Evolutionary conservation across 2,329 filamentous ascomycete species (phyloP).

Genomic region (Cercospora sp.): DNA sequence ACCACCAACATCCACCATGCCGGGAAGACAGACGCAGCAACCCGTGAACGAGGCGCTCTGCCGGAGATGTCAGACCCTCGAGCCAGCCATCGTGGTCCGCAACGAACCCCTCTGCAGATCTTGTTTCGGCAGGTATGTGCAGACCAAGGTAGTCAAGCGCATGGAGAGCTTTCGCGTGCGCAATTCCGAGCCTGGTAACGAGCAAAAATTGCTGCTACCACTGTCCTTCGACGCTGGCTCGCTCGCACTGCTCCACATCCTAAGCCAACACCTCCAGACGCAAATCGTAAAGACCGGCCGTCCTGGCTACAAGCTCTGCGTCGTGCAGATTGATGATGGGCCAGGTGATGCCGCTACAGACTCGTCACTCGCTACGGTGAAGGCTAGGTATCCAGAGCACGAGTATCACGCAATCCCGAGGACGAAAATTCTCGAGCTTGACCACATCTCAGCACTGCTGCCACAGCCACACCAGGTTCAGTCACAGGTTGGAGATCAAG

Average conservation of each 20-base stretch:
- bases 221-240: slow-evolving; percentile 84
- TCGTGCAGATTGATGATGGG: slow-evolving; percentile 49
- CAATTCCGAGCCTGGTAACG: slow-evolving; percentile 46
- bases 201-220: slow-evolving; percentile 67
- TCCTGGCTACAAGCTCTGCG: slow-evolving; percentile 66
- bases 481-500: neutral
- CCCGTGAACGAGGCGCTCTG: slow-evolving; percentile 45
- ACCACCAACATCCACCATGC: slow-evolving; percentile 26
- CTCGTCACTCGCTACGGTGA: slow-evolving; percentile 44
- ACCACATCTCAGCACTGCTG: slow-evolving; percentile 15
- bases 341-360: slow-evolving; percentile 19
- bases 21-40: slow-evolving; percentile 25
- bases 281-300: slow-evolving; percentile 66
- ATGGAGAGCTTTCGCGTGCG: slow-evolving; percentile 63
- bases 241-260: slow-evolving; percentile 70
- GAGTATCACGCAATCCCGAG: slow-evolving; percentile 22
- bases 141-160: slow-evolving; percentile 77
- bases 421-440: slow-evolving; percentile 20
- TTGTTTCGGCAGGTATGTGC: slow-evolving; percentile 78
- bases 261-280: slow-evolving; percentile 67
- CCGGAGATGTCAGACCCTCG: slow-evolving; percentile 56
- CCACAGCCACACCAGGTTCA: neutral
- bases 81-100: slow-evolving; percentile 57
- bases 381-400: slow-evolving; percentile 64
- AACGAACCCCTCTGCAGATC: slow-evolving; percentile 61